phyloP scores from a whole-genome alignment of 2,329 filamentous ascomycete species.

The Byssochlamys sp. region DNA sequence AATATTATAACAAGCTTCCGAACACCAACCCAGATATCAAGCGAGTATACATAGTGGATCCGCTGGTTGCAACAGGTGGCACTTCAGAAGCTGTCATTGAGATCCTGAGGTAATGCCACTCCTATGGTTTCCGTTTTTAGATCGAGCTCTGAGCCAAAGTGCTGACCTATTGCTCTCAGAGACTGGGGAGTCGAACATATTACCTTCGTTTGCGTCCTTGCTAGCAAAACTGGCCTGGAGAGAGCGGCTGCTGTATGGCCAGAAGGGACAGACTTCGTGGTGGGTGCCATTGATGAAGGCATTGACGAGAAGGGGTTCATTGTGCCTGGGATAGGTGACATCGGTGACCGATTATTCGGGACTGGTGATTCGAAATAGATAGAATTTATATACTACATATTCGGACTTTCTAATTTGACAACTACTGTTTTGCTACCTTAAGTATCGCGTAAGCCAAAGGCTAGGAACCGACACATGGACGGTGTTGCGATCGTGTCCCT shows the following conservation, averaged over 20 bases:
- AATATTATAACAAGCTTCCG: slow-evolving; percentile 21
- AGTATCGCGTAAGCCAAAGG: not conserved
- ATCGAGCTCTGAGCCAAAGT: not conserved
- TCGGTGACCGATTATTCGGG: slow-evolving; percentile 21
- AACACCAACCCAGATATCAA: slow-evolving; percentile 15
- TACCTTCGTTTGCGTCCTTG: slow-evolving; percentile 18
- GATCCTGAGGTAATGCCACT: slow-evolving; percentile 15
- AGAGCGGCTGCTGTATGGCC: slow-evolving; percentile 16
- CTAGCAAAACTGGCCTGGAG: slow-evolving; percentile 12
- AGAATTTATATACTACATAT: not conserved
- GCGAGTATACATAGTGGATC: slow-evolving; percentile 17
- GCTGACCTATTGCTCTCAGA: slow-evolving; percentile 4
- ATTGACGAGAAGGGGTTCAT: slow-evolving; percentile 19
- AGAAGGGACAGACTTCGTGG: slow-evolving; percentile 16
- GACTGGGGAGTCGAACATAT: slow-evolving; percentile 19
- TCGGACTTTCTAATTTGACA: not conserved
- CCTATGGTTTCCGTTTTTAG: not conserved
- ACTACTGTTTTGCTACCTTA: not conserved
- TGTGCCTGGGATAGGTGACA: slow-evolving; percentile 19
- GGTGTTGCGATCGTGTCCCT: not conserved
- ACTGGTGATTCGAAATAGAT: slow-evolving; percentile 8
- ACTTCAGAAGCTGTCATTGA: slow-evolving; percentile 17
- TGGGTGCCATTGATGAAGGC: slow-evolving; percentile 15
- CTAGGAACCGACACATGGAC: not conserved
- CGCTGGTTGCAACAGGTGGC: slow-evolving; percentile 19